Conservation (phyloP, 2,329 filamentous ascomycete species). For the Aspergillus aculeatus region DNA sequence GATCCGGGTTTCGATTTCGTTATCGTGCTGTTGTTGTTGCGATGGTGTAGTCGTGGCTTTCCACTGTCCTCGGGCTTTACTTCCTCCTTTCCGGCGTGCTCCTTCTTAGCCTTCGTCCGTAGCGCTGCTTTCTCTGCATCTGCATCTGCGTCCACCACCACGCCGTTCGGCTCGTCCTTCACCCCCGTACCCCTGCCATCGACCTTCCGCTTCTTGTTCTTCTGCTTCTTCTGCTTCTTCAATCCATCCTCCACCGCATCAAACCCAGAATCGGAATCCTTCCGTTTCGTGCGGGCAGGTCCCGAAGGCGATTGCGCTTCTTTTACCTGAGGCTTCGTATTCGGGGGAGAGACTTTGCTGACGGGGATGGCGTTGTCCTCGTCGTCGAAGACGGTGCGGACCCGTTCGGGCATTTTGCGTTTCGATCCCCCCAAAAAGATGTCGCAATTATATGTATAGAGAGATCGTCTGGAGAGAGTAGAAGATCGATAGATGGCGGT, state of each 20-base stretch:
- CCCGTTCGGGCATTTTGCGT: constrained; percentile 42
- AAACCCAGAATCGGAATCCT: background rate
- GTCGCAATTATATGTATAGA: too few relatives aligned
- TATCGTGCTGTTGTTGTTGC: constrained; percentile 11
- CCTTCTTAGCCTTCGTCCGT: too few relatives aligned
- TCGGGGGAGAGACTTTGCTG: background rate
- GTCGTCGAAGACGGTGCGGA: constrained; percentile 40
- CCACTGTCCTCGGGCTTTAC: background rate
- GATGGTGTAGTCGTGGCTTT: background rate
- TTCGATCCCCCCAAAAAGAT: background rate
- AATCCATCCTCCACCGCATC: constrained; percentile 7
- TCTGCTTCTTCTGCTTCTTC: constrained; percentile 28
- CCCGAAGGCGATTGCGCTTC: background rate
- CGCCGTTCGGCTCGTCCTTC: too few relatives aligned
- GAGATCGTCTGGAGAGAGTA: background rate
- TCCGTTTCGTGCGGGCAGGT: constrained; percentile 12
- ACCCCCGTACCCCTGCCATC: background rate
- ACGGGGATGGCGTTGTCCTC: constrained; percentile 29
- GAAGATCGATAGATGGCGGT: background rate
- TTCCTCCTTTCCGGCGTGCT: too few relatives aligned
- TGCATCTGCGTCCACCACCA: too few relatives aligned
- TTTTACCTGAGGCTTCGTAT: constrained; percentile 9
- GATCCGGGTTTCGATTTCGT: constrained; percentile 14
- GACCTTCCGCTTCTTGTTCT: constrained; percentile 31
- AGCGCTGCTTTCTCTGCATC: too few relatives aligned